Percentiles rank a stretch among this genome's conserved stretches.
Evolutionary conservation across 345 rosid genomes (phyloP).

Genomic region (Sonneratia alba): DNA sequence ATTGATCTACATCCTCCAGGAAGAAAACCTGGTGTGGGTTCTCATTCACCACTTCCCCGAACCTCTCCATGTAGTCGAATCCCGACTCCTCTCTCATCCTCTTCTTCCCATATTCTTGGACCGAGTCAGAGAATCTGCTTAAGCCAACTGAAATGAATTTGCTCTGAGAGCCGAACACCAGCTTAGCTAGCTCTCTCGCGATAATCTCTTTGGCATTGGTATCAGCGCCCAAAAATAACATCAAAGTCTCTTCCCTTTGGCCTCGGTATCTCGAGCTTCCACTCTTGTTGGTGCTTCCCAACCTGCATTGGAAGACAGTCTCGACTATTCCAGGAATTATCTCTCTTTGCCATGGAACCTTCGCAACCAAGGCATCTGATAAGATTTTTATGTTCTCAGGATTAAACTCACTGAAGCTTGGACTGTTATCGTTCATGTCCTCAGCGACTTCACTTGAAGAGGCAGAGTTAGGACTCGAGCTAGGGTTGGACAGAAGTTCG

Average conservation of each 20-base stretch:
- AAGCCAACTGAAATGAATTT: slow-evolving; percentile 30
- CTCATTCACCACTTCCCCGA: slow-evolving; percentile 51
- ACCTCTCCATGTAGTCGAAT: slow-evolving; percentile 27
- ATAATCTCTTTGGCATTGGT: slow-evolving; percentile 34
- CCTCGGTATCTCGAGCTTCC: too few relatives aligned
- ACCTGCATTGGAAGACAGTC: slow-evolving; percentile 51
- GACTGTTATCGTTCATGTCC: slow-evolving; percentile 26
- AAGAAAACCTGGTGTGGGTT: slow-evolving; percentile 59
- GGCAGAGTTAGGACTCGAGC: slow-evolving; percentile 74
- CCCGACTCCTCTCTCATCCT: slow-evolving; percentile 37
- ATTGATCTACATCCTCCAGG: slow-evolving; percentile 45
- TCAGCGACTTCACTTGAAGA: slow-evolving; percentile 58
- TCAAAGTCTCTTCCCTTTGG: slow-evolving; percentile 43
- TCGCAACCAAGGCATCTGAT: slow-evolving; percentile 37
- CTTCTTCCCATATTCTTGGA: slow-evolving; percentile 27
- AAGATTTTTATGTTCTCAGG: slow-evolving; percentile 37
- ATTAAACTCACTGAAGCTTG: slow-evolving; percentile 35
- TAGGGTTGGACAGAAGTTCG: slow-evolving; percentile 35
- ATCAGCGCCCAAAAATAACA: slow-evolving; percentile 43
- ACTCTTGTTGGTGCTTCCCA: slow-evolving; percentile 15
- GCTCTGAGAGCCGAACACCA: slow-evolving; percentile 44
- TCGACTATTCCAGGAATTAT: slow-evolving; percentile 33
- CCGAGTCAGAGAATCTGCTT: slow-evolving; percentile 24
- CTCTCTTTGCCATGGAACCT: slow-evolving; percentile 48
- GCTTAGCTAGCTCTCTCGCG: slow-evolving; percentile 48